Evolutionary conservation across 805 yeast species (phyloP), one percentile per base, ranked within the genome.

Genomic region (Vanderwaltozyma yarrowii): DNA sequence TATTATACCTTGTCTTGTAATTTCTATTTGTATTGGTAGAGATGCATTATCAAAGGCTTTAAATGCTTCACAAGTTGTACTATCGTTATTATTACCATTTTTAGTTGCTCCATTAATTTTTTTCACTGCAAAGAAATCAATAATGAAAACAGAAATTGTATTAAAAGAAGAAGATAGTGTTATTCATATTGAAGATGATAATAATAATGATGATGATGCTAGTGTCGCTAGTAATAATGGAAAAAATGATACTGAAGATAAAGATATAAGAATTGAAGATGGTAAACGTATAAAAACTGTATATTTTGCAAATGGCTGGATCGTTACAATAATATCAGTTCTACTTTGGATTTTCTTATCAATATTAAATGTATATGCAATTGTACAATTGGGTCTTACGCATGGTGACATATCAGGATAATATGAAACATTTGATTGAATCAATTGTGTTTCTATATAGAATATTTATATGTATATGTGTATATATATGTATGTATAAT

Each of bases 1-100:
- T 1, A 80, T 88, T 25, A 56, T 84, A 13, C 96, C 96, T 10
- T 83, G 95, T 55, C 60, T 88, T 35, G 68, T 71, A 13, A 79
- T 87, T 44, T 81, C 85, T 6, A 60, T 80, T 4, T 65, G 75
- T 30, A 73, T 84, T 42, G 96, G 96, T 2, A 70, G 78, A 46
- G 61, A 66, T 30, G 96, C 95, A 1, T 64, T 87, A 38, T 67
- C 77, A 9, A 61, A 67, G 10, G 86, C 94, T 0, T 69, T 87
- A 46, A 87, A 86, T 51, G 76, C 83, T n/a, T 77, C 92, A 0
- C 96, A 87, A 61, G 92, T 87, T 15, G 77, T 84, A 1, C 66
- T 87, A 35, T 84, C 95, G 2, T 70, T 88, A 37, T 68, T 88
- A 33, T 67, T 87, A 41, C 96, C 96, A 9, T 80, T 87, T 46